These are phyloP conservation scores for Malbranchea zuffiana DNA, from an alignment of 2,329 filamentous ascomycete species.

Conservation along the genomic window DNA sequence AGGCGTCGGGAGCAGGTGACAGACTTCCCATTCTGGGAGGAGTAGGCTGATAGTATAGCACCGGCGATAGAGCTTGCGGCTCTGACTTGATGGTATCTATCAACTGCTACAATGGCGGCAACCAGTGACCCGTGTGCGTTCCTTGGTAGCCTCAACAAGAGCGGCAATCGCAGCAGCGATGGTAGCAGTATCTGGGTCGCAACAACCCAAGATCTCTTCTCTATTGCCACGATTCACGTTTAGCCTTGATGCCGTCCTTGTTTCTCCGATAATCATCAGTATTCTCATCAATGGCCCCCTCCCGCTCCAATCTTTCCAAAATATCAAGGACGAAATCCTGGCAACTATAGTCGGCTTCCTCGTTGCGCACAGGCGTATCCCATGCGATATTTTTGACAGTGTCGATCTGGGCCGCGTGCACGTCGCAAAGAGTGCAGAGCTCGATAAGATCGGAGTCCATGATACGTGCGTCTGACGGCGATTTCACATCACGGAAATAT, in stretches of 20 bases:
- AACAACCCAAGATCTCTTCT: background rate
- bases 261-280: constrained; percentile 2
- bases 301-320: constrained; percentile 14
- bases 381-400: constrained; percentile 14
- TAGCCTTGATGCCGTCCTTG: constrained; percentile 1
- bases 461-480: constrained; percentile 3
- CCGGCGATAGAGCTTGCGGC: too few species aligned
- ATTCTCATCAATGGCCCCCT: constrained; percentile 11
- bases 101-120: too few species aligned
- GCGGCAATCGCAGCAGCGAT: too few species aligned
- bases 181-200: too few species aligned
- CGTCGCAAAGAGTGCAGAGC: background rate
- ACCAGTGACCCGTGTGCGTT: too few species aligned
- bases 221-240: constrained; percentile 11
- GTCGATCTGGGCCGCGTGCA: constrained; percentile 2
- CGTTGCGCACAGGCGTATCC: constrained; percentile 16
- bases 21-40: too few species aligned
- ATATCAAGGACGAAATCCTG: constrained; percentile 22
- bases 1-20: too few species aligned
- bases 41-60: too few species aligned
- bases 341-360: constrained; percentile 18
- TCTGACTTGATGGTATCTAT: too few species aligned
- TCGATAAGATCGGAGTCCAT: constrained; percentile 5
- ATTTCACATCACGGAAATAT: constrained; percentile 5
- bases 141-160: too few species aligned